Evolutionary conservation across 345 rosid genomes (phyloP).

Genomic region (Populus deltoides): DNA sequence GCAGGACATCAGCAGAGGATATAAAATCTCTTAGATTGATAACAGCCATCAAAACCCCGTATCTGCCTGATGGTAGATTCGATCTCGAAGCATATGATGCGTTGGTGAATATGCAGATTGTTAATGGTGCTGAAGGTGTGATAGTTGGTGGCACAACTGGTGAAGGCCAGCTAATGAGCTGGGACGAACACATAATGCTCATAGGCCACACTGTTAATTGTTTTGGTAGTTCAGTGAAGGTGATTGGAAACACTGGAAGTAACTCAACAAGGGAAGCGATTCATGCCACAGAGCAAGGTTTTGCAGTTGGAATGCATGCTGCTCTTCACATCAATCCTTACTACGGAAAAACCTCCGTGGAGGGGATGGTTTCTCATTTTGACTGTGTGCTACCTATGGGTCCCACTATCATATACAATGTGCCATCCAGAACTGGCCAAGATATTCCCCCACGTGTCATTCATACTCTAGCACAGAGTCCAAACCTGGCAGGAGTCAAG

Average conservation of each 20-base stretch:
- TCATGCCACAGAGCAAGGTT: constrained; percentile 87
- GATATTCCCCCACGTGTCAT: constrained; percentile 69
- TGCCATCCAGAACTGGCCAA: constrained; percentile 77
- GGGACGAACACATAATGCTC: constrained; percentile 95
- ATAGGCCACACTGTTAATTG: constrained; percentile 83
- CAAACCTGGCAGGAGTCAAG: constrained; percentile 71
- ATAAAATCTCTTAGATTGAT: constrained; percentile 67
- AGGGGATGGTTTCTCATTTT: constrained; percentile 70
- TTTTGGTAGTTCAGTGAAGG: constrained; percentile 70
- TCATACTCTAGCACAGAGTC: constrained; percentile 48
- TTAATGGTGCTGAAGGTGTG: constrained; percentile 66
- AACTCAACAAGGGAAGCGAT: constrained; percentile 89
- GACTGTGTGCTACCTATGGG: constrained; percentile 75
- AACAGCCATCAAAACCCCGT: constrained; percentile 91
- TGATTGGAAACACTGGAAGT: constrained; percentile 84
- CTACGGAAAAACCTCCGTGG: constrained; percentile 83
- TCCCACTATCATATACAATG: constrained; percentile 80
- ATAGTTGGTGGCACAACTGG: constrained; percentile 93
- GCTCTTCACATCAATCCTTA: constrained; percentile 95
- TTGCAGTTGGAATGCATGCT: constrained; percentile 91
- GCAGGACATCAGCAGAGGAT: constrained; percentile 73
- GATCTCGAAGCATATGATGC: constrained; percentile 87
- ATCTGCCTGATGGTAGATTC: constrained; percentile 87
- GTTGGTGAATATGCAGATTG: constrained; percentile 67
- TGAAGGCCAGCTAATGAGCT: constrained; percentile 92